Conservation (phyloP, 441 rosid species). For the Codiaeum variegatum region DNA sequence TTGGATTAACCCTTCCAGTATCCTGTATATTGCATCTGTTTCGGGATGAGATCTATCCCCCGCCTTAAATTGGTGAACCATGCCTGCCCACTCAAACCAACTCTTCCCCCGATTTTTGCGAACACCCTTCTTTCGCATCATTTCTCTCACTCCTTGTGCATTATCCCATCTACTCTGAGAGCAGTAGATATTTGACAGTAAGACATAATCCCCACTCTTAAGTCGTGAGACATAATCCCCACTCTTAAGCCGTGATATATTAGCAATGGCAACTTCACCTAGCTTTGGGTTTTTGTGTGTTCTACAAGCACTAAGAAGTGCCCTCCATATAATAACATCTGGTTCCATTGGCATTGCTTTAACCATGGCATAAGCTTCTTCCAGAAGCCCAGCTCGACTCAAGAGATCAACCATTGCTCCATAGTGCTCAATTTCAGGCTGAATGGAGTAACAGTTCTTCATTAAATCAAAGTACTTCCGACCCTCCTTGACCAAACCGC, state of each 20-base stretch:
- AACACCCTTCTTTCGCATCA: constrained; percentile 23
- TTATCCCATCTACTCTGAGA: constrained; percentile 61
- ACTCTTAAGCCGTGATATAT: constrained; percentile 59
- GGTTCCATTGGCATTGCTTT: constrained; percentile 66
- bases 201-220: constrained; percentile 61
- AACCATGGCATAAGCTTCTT: constrained; percentile 58
- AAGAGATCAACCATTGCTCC: constrained; percentile 86
- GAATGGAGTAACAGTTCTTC: constrained; percentile 37
- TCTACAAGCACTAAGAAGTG: constrained; percentile 84
- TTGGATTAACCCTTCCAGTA: constrained; percentile 45
- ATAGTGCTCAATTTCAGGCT: constrained; percentile 68
- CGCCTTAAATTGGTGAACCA: constrained; percentile 25
- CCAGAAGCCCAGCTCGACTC: constrained; percentile 66
- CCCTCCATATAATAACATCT: constrained; percentile 76
- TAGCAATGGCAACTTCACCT: constrained; percentile 54
- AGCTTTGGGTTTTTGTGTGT: constrained; percentile 67
- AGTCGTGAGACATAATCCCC: constrained; percentile 65
- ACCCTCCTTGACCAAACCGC: constrained; percentile 69
- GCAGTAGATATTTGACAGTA: constrained; percentile 76
- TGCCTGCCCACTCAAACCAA: constrained; percentile 30
- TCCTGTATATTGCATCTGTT: constrained; percentile 44
- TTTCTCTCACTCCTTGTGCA: constrained; percentile 40
- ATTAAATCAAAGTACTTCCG: constrained; percentile 49
- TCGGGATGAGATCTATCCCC: constrained; percentile 41
- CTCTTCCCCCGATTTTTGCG: constrained; percentile 25